phyloP scores from a whole-genome alignment of 2,329 filamentous ascomycete genomes.

The Nigrograna mackinnonii region DNA sequence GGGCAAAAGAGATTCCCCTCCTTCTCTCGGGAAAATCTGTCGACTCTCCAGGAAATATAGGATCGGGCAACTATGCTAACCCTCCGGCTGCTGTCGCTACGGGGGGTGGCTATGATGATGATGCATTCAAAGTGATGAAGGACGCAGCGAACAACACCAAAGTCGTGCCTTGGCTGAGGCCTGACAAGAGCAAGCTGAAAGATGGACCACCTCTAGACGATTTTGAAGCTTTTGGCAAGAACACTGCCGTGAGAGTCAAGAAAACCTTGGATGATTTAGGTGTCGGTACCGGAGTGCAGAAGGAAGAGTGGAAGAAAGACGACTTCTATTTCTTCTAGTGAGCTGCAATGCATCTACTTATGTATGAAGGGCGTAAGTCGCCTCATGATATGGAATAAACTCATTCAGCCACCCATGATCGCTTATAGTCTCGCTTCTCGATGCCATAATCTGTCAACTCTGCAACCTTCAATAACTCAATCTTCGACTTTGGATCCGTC shows the following conservation, averaged over 20 bases:
- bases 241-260: slow-evolving; percentile 8
- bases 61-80: slow-evolving; percentile 10
- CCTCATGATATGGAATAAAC: no score
- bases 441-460: slow-evolving; percentile 3
- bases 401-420: neutral
- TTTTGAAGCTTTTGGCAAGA: slow-evolving; percentile 4
- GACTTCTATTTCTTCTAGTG: neutral
- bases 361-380: no score
- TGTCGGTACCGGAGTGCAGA: neutral
- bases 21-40: slow-evolving; percentile 6
- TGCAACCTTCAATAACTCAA: slow-evolving; percentile 1
- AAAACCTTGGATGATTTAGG: neutral
- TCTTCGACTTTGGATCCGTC: neutral
- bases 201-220: slow-evolving; percentile 2
- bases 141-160: slow-evolving; percentile 2
- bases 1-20: slow-evolving; percentile 7
- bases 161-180: slow-evolving; percentile 11
- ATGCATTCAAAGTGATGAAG: slow-evolving; percentile 5
- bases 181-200: slow-evolving; percentile 6
- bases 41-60: slow-evolving; percentile 5
- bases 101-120: slow-evolving; percentile 10
- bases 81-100: slow-evolving; percentile 4
- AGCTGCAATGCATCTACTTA: neutral
- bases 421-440: neutral
- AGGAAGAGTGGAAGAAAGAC: neutral